Percentiles rank a stretch among this genome's conserved stretches.
phyloP scores from a whole-genome alignment of 2,329 filamentous ascomycete genomes.

The Mollisiaceae sp. region DNA sequence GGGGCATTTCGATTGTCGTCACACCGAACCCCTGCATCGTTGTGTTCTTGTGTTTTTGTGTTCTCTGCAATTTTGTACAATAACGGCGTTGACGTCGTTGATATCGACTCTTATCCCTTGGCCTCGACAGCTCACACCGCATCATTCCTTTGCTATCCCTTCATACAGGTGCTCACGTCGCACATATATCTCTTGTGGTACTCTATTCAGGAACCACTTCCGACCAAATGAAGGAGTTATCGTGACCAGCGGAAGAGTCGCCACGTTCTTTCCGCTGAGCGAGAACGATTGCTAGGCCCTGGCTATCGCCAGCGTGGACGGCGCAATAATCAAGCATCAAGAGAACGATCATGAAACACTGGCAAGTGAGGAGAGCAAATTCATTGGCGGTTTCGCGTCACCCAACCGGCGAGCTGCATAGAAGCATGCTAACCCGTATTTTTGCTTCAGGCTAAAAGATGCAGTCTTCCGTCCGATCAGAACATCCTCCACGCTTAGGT shows the following conservation, averaged over 20 bases:
- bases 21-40: neutral
- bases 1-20: neutral
- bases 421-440: constrained; percentile 13
- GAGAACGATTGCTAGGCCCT: neutral
- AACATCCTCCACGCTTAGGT: constrained; percentile 17
- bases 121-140: neutral
- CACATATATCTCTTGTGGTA: neutral
- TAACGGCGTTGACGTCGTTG: constrained; percentile 8
- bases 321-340: neutral
- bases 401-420: constrained; percentile 21
- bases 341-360: constrained; percentile 10
- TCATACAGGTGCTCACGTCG: neutral
- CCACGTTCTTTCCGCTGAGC: neutral
- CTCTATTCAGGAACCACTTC: neutral
- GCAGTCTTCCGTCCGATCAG: constrained; percentile 30
- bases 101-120: neutral
- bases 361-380: constrained; percentile 15
- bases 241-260: constrained; percentile 4
- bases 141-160: neutral
- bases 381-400: neutral
- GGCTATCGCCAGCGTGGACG: neutral
- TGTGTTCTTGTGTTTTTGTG: neutral
- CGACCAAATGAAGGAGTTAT: constrained; percentile 9
- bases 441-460: constrained; percentile 22
- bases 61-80: neutral